Evolutionary conservation across 257 asterid genomes (phyloP), one percentile per base, ranked within the genome.

Genomic region (Fraxinus cuspidata): DNA sequence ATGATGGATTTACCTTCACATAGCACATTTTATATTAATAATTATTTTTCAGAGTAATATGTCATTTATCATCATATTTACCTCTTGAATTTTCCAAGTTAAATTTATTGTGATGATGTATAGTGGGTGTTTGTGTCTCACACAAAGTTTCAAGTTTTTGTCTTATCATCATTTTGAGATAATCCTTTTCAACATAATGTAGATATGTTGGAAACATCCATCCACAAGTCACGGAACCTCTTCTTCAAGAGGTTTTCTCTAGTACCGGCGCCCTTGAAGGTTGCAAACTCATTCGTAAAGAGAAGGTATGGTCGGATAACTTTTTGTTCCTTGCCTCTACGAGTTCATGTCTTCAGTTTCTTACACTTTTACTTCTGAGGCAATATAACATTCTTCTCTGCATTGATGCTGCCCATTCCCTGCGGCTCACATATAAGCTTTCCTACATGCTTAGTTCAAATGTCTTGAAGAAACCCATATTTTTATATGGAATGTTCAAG

Each of bases 141-240:
- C n/a, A 3, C n/a, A 13, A 15, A 51, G 64, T 16, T 53, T 53
- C 64, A 51, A 15, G 60, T 18, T 5, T 71, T 19, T 72, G n/a
- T 65, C 19, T 25, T 69, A 7, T 28, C 28, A 12, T 29, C 7
- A 11, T 71, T 10, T 74, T 67, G 9, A 35, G 18, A 10, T 9
- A n/a, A 29, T 19, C 28, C 19, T 42, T n/a, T 72, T 35, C 79
- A 72, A 73, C 83, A 42, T 49, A 68, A 82, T 84, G 85, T 83
- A 93, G 98, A 58, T 91, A 91, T 71, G 97, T 91, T n/a, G 98
- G 97, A 34, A 93, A 93, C 82, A 89, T 93, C 79, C 94, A 90
- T 77, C 88, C 91, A 37, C 96, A 91, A 75, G 98, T 93, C 58
- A 93, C 97, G 1, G 96, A 93, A 74, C 94, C 89, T 21, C 97